Percentiles rank a stretch among this genome's conserved stretches.
These are phyloP conservation scores for Brettanomyces nanus DNA, from an alignment of 805 yeast genomes.

Conservation along the genomic window DNA sequence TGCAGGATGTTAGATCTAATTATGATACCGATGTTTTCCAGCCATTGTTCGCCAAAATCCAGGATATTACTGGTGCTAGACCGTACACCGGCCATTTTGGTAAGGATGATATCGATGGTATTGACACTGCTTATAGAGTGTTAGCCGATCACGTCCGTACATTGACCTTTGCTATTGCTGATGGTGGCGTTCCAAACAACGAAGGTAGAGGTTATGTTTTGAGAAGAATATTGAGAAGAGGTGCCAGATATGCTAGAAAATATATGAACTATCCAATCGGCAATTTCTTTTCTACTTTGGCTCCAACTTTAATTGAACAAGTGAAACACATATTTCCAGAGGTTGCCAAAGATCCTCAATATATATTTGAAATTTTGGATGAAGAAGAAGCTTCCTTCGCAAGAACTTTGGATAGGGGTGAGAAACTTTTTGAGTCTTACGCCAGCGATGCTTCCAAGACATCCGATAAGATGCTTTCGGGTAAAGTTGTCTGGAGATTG, in stretches of 20 bases:
- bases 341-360: constrained; percentile 58
- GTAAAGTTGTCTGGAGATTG: constrained; percentile 96
- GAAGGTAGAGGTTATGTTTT: constrained; percentile 98
- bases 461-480: constrained; percentile 70
- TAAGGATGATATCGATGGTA: constrained; percentile 84
- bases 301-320: constrained; percentile 88
- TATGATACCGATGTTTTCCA: constrained; percentile 96
- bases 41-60: constrained; percentile 79
- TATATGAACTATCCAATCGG: constrained; percentile 96
- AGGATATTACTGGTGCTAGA: constrained; percentile 89
- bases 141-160: constrained; percentile 98
- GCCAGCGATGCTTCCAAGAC: constrained; percentile 75
- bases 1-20: constrained; percentile 87
- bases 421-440: constrained; percentile 88
- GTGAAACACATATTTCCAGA: constrained; percentile 90
- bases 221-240: constrained; percentile 95
- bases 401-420: constrained; percentile 96
- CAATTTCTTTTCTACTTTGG: constrained; percentile 81
- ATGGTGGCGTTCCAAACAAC: constrained; percentile 98
- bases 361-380: constrained; percentile 81
- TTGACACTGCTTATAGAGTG: constrained; percentile 97
- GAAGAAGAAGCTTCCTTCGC: constrained; percentile 96
- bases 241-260: constrained; percentile 93
- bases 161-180: constrained; percentile 89
- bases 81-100: constrained; percentile 91